Conservation (phyloP, 2,329 filamentous ascomycete species). For the Kalaharituber pfeilii region DNA sequence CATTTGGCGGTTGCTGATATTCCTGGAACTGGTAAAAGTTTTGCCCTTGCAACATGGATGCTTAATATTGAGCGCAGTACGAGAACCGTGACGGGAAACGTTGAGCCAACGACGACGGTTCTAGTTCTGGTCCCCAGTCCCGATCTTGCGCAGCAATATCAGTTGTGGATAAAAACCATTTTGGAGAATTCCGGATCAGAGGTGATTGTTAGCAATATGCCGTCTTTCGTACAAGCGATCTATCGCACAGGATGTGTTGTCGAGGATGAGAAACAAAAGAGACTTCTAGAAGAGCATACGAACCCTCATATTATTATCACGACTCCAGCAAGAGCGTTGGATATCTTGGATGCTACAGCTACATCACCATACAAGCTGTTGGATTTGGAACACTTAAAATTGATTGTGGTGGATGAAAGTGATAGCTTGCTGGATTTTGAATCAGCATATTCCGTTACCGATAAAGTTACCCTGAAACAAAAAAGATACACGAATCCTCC, state of each 20-base stretch:
- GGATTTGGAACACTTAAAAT: conserved; percentile 17
- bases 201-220: conserved; percentile 3
- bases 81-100: background rate
- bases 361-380: conserved; percentile 11
- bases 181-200: conserved; percentile 11
- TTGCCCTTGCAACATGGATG: conserved; percentile 18
- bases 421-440: conserved; percentile 16
- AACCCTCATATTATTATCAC: conserved; percentile 22
- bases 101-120: conserved; percentile 16
- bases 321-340: conserved; percentile 18
- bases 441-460: background rate
- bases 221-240: conserved; percentile 17
- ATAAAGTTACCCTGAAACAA: background rate
- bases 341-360: conserved; percentile 18
- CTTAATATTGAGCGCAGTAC: conserved; percentile 13
- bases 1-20: conserved; percentile 16
- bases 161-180: conserved; percentile 9
- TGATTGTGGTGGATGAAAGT: conserved; percentile 20
- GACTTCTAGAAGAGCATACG: conserved; percentile 12
- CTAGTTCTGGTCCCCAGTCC: conserved; percentile 19
- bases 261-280: conserved; percentile 12
- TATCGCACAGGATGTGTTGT: conserved; percentile 6
- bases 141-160: conserved; percentile 15
- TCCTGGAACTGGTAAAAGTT: conserved; percentile 21
- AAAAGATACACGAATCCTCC: background rate